phyloP scores from a whole-genome alignment of 164 flowering plant species.

The Saururus chinensis region DNA sequence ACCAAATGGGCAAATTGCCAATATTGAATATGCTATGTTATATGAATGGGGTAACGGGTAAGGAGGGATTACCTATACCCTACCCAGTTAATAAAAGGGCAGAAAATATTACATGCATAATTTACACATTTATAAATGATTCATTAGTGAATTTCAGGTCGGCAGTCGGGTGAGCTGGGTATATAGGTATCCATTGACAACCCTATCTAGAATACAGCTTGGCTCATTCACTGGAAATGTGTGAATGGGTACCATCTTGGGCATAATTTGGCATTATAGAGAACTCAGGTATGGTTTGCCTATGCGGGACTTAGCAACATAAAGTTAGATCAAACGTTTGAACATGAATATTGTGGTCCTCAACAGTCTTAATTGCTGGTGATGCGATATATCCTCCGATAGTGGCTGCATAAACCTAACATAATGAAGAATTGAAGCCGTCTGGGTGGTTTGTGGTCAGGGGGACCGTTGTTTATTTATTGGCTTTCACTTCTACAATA shows the following conservation, averaged over 20 bases:
- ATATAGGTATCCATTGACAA: too few species aligned
- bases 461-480: neutral
- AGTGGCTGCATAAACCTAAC: too few species aligned
- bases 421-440: neutral
- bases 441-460: neutral
- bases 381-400: neutral
- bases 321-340: neutral
- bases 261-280: neutral
- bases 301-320: neutral
- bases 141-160: too few species aligned
- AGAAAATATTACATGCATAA: too few species aligned
- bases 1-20: too few species aligned
- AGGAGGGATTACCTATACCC: too few species aligned
- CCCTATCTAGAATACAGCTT: neutral
- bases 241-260: neutral
- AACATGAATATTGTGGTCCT: neutral
- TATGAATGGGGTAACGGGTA: too few species aligned
- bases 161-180: too few species aligned
- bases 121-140: too few species aligned
- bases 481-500: too few species aligned
- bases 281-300: neutral
- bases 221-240: neutral
- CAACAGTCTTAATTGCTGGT: neutral
- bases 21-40: too few species aligned
- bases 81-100: too few species aligned